Evolutionary conservation across 139 green algal genomes (phyloP), one percentile per base, ranked within the genome.

Genomic region (Chlamydomonas sp.): DNA sequence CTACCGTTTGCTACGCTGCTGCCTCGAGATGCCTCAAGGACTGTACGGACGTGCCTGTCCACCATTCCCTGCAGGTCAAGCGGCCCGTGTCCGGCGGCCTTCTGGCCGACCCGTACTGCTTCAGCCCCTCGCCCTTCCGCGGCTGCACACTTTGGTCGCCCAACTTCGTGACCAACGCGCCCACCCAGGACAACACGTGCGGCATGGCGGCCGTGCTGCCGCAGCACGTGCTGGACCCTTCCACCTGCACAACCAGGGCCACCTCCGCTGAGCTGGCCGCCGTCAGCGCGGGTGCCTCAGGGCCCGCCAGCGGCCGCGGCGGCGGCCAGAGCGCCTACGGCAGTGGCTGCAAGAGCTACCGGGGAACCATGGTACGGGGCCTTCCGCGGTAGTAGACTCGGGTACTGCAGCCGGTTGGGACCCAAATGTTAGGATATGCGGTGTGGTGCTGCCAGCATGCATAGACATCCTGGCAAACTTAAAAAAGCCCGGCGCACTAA

Each of bases 111-210:
- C 87, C 83, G 3, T 90, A 90, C 60, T 91, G 84, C 62, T 20
- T 75, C 62, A 81, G 16, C 63, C 69, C 49, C 49, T 74, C 74
- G 15, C 73, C 18, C n/a, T 79, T 77, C 49, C 76, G 67, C 68
- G 80, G 78, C 80, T 88, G 63, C 69, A n/a, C n/a, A 9, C 57
- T 74, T n/a, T 89, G 85, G 73, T 90, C 85, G 83, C 82, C 86
- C 31, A 59, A 88, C 72, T 87, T 88, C 75, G 69, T 78, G 71
- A 82, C 89, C 16, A 79, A 86, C 64, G 71, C 85, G 17, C 15
- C 77, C 49, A 49, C 5, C 9, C 31, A 3, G 58, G 31, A 59
- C 14, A 20, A 77, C 66, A 57, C 20, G 69, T 86, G 61, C 49
- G 66, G 61, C 14, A 49, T 69, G 79, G 90, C 86, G 77, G 60